Evolutionary conservation across 2,329 filamentous ascomycete genomes (phyloP), one percentile per base, ranked within the genome.

Genomic region (Ceratocystis colombiana): DNA sequence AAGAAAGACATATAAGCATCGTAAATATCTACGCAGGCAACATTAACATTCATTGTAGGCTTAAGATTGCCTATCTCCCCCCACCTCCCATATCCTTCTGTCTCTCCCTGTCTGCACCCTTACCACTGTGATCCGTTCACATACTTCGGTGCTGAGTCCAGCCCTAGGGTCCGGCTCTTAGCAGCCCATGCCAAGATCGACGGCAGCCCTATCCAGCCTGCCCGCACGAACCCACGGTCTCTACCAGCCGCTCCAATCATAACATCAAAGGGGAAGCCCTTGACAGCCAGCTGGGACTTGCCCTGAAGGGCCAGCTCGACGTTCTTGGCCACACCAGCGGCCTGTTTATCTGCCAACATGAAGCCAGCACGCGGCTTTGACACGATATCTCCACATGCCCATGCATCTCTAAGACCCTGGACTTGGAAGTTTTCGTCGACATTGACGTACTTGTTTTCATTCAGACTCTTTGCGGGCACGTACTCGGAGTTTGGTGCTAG

Each of bases 281-380:
- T 82, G 68, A 80, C 78, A 5, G 73, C 69, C 2, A 73, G 68
- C 20, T 80, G 79, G 15, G 71, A 67, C 73, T 79, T 79, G 68
- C 76, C 79, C 65, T 74, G 74, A 25, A 83, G 72, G 3, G 72
- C 76, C 15, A 78, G 75, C n/a, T 78, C 78, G 64, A 84, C 74
- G 70, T 84, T 84, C 74, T 79, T 81, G 61, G 75, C 79, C 2
- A 83, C 80, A 37, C 78, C 79, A 22, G 76, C 77, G 2, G 81
- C 80, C 72, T 83, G 81, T 69, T 81, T 81, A 67, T 82, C 84
- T 0, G 84, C 83, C 66, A 82, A 78, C 74, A 86, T 80, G 71
- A 85, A 85, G 1, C 82, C 82, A 5, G 82, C 78, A 28, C 77
- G 75, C 25, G 81, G 80, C 71, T 77, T 77, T 69, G 77, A 79